Evolutionary conservation across 441 rosid species (phyloP).

Genomic region (Croton setiger): DNA sequence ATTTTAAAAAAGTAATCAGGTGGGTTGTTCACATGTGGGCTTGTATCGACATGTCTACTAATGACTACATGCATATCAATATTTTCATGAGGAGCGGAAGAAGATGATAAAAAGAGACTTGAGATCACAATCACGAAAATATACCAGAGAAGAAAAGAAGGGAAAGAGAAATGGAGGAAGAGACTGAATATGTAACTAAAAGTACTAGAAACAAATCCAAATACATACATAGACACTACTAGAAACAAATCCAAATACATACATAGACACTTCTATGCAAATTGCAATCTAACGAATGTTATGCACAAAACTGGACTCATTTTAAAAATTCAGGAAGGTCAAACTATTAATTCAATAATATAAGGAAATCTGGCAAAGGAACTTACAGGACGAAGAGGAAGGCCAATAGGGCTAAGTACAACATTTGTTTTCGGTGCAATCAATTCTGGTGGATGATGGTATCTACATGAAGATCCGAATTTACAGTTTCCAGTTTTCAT

Average conservation of each 20-base stretch:
- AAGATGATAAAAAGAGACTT: not conserved
- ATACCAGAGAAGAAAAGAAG: not conserved
- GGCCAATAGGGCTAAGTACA: conserved; percentile 65
- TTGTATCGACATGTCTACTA: not conserved
- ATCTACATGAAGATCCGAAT: conserved; percentile 86
- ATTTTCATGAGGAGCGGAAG: not conserved
- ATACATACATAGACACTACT: not conserved
- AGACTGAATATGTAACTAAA: not conserved
- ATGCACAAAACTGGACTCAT: not conserved
- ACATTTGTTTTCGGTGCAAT: conserved; percentile 44
- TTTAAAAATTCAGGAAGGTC: conserved; percentile 2
- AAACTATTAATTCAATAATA: conserved; percentile 4
- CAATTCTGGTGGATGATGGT: conserved; percentile 79
- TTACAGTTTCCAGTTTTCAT: conserved; percentile 92
- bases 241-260: not conserved
- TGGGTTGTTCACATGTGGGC: not conserved
- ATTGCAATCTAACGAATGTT: not conserved
- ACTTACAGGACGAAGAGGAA: conserved; percentile 91
- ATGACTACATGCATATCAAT: not conserved
- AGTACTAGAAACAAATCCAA: not conserved
- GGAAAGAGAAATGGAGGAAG: not conserved
- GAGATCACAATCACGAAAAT: not conserved
- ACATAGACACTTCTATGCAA: not conserved
- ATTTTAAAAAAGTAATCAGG: not conserved
- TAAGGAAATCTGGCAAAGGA: conserved; percentile 11